Percentiles rank a stretch among this genome's conserved stretches.
Evolutionary conservation across 352 stramenopile species (phyloP).

Genomic region (Pythium plurisporium): DNA sequence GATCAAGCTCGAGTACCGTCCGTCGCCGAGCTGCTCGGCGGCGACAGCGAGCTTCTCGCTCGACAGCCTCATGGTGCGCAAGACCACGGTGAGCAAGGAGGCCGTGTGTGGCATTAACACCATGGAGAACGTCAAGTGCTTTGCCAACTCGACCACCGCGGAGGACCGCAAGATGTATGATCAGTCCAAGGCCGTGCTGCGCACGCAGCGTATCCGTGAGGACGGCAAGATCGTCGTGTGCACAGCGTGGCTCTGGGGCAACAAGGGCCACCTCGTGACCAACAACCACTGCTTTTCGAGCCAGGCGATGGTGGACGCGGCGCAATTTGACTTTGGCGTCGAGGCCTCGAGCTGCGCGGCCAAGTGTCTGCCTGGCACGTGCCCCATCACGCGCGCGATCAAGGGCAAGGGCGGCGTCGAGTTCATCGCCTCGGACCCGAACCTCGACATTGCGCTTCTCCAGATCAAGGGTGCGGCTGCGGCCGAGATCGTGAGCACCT

Average conservation of each 20-base stretch:
- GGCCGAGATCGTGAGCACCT: slow-evolving; percentile 33
- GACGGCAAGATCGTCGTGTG: slow-evolving; percentile 52
- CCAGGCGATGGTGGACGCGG: slow-evolving; percentile 35
- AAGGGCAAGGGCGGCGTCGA: slow-evolving; percentile 37
- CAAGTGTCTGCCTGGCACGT: slow-evolving; percentile 31
- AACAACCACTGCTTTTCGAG: slow-evolving; percentile 60
- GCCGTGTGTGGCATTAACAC: slow-evolving; percentile 49
- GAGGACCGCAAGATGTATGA: slow-evolving; percentile 37
- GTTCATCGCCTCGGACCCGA: slow-evolving; percentile 52
- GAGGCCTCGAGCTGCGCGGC: slow-evolving; percentile 29
- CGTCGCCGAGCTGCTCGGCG: slow-evolving; percentile 20
- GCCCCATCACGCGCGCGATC: slow-evolving; percentile 30
- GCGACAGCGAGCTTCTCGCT: slow-evolving; percentile 33
- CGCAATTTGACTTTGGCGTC: slow-evolving; percentile 28
- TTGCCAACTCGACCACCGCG: slow-evolving; percentile 20
- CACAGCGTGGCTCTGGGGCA: slow-evolving; percentile 62
- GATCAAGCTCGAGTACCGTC: slow-evolving; percentile 41
- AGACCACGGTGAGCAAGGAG: slow-evolving; percentile 39
- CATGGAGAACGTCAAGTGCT: slow-evolving; percentile 58
- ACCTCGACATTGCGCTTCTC: slow-evolving; percentile 51
- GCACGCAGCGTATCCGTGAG: slow-evolving; percentile 40
- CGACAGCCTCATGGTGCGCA: slow-evolving; percentile 12
- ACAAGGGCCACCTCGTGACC: slow-evolving; percentile 57
- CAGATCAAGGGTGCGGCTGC: slow-evolving; percentile 38
- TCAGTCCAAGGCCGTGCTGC: slow-evolving; percentile 40